A percentile compares a stretch with the other conserved stretches of the same genome.
phyloP scores from a whole-genome alignment of 2,329 filamentous ascomycete species.

The Aphanocladium album region DNA sequence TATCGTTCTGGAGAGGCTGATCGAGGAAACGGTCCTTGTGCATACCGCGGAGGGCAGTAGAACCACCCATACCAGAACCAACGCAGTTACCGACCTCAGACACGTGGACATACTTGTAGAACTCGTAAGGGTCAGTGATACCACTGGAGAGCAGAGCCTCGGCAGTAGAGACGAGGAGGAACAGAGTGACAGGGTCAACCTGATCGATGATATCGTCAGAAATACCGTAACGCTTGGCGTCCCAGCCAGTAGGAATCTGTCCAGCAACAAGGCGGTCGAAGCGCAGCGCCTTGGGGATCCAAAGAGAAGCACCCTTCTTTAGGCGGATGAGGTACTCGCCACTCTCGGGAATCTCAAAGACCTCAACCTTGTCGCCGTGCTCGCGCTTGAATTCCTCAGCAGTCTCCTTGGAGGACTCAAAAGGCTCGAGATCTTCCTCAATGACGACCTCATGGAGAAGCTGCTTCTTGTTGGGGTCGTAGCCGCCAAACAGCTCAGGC shows the following conservation, averaged over 20 bases:
- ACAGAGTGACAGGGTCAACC: constrained; percentile 94
- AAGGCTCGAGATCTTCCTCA: constrained; percentile 93
- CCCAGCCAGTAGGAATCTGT: constrained; percentile 95
- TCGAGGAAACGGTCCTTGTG: constrained; percentile 97
- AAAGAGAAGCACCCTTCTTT: constrained; percentile 89
- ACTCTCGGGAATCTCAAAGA: constrained; percentile 90
- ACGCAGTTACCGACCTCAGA: constrained; percentile 98
- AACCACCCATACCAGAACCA: constrained; percentile 96
- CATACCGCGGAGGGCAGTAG: constrained; percentile 89
- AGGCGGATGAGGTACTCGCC: constrained; percentile 92
- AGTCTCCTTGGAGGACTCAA: constrained; percentile 95
- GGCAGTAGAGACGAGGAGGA: constrained; percentile 87
- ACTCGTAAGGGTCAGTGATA: constrained; percentile 98
- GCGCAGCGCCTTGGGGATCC: constrained; percentile 93
- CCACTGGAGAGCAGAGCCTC: constrained; percentile 87
- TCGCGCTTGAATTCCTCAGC: constrained; percentile 96
- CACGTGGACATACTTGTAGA: constrained; percentile 99
- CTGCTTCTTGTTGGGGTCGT: constrained; percentile 98
- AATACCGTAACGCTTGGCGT: constrained; percentile 91
- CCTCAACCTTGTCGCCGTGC: constrained; percentile 95
- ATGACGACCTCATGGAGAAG: constrained; percentile 96
- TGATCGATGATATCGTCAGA: constrained; percentile 97
- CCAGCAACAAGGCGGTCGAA: constrained; percentile 97
- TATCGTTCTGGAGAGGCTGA: constrained; percentile 96
- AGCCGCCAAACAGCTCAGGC: constrained; percentile 92